Evolutionary conservation across 2,329 filamentous ascomycete species (phyloP).

Genomic region (Beauveria sp.): DNA sequence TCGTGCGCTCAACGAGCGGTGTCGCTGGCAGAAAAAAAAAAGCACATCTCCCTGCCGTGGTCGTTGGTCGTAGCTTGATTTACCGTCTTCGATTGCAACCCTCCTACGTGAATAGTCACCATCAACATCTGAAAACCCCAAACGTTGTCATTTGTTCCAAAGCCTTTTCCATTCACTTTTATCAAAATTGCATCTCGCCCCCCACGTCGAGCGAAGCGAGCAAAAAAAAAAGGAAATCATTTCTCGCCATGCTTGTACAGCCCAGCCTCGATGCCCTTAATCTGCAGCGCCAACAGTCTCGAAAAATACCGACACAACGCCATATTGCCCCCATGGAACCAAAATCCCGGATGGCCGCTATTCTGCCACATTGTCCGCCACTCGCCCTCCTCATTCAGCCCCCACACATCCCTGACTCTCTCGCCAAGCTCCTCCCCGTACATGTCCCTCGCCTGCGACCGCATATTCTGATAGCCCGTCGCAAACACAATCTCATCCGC

Average conservation of each 20-base stretch:
- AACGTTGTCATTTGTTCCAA: too few relatives aligned
- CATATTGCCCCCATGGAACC: slow-evolving; percentile 59
- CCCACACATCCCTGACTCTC: slow-evolving; percentile 53
- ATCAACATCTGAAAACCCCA: too few relatives aligned
- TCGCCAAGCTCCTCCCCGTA: slow-evolving; percentile 56
- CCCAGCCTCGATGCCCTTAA: slow-evolving; percentile 37
- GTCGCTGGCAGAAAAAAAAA: too few relatives aligned
- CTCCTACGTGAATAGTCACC: too few relatives aligned
- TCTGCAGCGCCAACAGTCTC: slow-evolving; percentile 43
- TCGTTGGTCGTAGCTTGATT: too few relatives aligned
- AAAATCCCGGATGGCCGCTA: slow-evolving; percentile 56
- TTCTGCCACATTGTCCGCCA: slow-evolving; percentile 49
- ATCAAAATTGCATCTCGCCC: too few relatives aligned
- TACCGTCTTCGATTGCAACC: too few relatives aligned
- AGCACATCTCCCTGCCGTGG: too few relatives aligned
- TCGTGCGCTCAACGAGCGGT: too few relatives aligned
- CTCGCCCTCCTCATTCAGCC: slow-evolving; percentile 51
- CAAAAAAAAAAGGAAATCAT: slow-evolving; percentile 9
- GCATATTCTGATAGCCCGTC: slow-evolving; percentile 63
- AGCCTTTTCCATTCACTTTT: too few relatives aligned
- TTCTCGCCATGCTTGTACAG: slow-evolving; percentile 27
- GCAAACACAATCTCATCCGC: slow-evolving; percentile 59
- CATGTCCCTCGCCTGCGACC: slow-evolving; percentile 50
- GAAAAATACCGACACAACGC: slow-evolving; percentile 56
- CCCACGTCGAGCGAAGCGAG: not conserved